Percentiles rank a stretch among this genome's conserved stretches.
phyloP scores from a whole-genome alignment of 768 basidiomycete genomes.

The Kwoniella shandongensis region DNA sequence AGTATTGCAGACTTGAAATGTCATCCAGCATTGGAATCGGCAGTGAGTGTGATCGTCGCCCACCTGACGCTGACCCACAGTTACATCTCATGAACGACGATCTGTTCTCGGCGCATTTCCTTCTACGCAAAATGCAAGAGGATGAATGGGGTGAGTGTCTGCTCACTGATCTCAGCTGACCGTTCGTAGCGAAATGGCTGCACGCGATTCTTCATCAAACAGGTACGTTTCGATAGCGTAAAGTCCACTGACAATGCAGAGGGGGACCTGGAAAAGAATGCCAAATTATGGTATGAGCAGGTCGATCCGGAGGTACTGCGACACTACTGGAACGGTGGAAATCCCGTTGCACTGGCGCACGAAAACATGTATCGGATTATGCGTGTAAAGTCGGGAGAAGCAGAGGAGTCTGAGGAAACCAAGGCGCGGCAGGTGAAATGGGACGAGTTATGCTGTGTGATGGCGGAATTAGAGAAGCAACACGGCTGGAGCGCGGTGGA shows the following conservation, averaged over 20 bases:
- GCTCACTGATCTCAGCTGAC: too few relatives aligned
- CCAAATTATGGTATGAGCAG: constrained; percentile 40
- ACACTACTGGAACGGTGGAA: constrained; percentile 15
- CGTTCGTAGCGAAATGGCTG: constrained; percentile 13
- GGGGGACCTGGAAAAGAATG: constrained; percentile 38
- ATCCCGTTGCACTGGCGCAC: constrained; percentile 14
- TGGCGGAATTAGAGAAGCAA: constrained; percentile 28
- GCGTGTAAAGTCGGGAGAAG: constrained; percentile 6
- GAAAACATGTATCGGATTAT: constrained; percentile 16
- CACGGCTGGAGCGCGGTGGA: constrained; percentile 30
- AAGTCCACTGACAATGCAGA: constrained; percentile 9
- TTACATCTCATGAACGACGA: constrained; percentile 41
- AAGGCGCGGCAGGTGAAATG: constrained; percentile 23
- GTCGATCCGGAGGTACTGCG: constrained; percentile 24
- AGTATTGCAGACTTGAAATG: constrained; percentile 32
- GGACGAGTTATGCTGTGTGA: constrained; percentile 31
- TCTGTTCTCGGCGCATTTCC: constrained; percentile 39
- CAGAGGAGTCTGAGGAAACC: constrained; percentile 11
- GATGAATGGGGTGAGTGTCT: constrained; percentile 31
- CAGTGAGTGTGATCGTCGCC: neutral
- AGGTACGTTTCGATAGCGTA: neutral
- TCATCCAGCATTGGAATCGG: constrained; percentile 29
- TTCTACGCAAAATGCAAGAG: constrained; percentile 40
- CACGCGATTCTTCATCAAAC: constrained; percentile 10
- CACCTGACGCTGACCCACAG: neutral